Evolutionary conservation across 352 stramenopile genomes (phyloP), one percentile per base, ranked within the genome.

Genomic region (Phytophthora europaea): DNA sequence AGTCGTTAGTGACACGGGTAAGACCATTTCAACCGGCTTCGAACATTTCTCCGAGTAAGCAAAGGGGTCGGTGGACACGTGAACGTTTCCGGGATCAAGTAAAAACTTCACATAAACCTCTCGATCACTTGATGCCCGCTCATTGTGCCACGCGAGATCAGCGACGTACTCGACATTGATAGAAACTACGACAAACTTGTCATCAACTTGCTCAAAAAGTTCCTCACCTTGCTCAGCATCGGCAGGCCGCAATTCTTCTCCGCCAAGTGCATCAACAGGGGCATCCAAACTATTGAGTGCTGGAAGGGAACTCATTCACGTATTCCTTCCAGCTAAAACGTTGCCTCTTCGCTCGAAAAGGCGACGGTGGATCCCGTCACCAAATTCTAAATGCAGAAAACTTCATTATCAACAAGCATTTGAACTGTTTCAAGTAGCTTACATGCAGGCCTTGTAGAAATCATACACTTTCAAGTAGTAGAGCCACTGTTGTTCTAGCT

Each of bases 381-480:
- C 45, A 56, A 67, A n/a, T 13, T 51, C 47, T 72, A 66, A 72
- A 72, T 72, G n/a, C 58, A 69, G 55, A 65, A 28, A 38, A 15
- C 13, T 52, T 50, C 18, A 28, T 40, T 65, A 54, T 55, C 52
- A 45, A 43, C 10, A 48, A 18, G 6, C 8, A 33, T 18, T 53
- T 51, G 23, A 22, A 13, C 28, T n/a, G 6, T 26, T 50, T 50
- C 2, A 26, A 40, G 15, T n/a, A 60, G 23, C 9, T 66, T 76
- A 80, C 53, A 64, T 28, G 47, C 78, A 84, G 16, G 74, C 65
- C 26, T 68, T 13, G 3, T 75, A 15, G 33, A 83, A 85, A 43
- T 82, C 43, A 54, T 82, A 85, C 18, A 47, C 40, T 28, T 80
- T 63, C 36, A 85, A 57, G 52, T 80, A 85, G 63, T 80, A 78